These are phyloP conservation scores for Parascedosporium putredinis DNA, from an alignment of 2,329 filamentous ascomycete genomes.

Conservation along the genomic window DNA sequence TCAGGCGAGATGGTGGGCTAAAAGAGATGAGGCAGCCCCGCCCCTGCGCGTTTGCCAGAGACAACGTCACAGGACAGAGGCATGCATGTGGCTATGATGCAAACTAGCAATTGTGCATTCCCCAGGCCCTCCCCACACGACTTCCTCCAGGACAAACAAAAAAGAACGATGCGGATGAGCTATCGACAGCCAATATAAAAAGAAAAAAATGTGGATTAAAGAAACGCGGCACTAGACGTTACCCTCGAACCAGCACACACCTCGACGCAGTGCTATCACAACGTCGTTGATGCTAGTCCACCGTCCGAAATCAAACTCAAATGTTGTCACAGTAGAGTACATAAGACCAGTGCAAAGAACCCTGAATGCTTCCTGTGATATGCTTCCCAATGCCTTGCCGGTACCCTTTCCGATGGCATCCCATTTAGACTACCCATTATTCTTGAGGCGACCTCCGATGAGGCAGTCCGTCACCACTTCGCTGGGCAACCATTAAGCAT, in stretches of 20 bases:
- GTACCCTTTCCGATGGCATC: neutral
- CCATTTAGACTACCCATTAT: neutral
- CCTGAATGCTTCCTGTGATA: conserved; percentile 2
- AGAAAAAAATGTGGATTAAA: conserved; percentile 1
- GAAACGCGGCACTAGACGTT: neutral
- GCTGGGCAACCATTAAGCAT: neutral
- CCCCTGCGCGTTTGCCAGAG: too few relatives aligned
- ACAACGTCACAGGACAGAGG: too few relatives aligned
- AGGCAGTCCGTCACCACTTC: neutral
- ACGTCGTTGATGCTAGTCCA: conserved; percentile 1
- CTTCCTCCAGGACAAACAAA: too few relatives aligned
- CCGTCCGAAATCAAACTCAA: conserved; percentile 5
- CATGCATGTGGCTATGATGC: too few relatives aligned
- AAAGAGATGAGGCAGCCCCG: too few relatives aligned
- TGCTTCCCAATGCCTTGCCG: conserved; percentile 3
- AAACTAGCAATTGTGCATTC: too few relatives aligned
- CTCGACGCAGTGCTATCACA: neutral
- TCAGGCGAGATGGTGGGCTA: neutral
- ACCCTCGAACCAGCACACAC: neutral
- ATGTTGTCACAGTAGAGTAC: conserved; percentile 9
- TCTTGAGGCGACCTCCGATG: neutral
- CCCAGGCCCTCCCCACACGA: too few relatives aligned
- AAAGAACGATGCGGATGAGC: neutral
- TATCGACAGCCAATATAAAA: neutral
- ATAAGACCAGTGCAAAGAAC: conserved; percentile 5